A percentile compares a stretch with the other conserved stretches of the same genome.
phyloP scores from a whole-genome alignment of 2,329 filamentous ascomycete species.

The Penicillium sp. region DNA sequence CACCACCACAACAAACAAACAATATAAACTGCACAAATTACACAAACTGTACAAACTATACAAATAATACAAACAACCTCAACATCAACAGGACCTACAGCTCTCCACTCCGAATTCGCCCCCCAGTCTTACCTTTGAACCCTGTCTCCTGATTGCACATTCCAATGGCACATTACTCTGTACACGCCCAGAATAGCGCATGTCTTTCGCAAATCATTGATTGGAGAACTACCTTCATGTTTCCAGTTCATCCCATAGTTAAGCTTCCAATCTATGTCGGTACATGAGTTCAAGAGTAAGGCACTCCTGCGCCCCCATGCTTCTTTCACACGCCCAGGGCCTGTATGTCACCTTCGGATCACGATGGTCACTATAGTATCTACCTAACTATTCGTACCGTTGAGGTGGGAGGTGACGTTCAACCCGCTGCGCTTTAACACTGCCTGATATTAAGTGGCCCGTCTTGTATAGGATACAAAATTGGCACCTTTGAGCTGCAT shows the following conservation, averaged over 20 bases:
- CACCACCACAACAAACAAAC: slow-evolving; percentile 1
- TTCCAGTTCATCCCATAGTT: background rate
- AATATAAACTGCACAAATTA: background rate
- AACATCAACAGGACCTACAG: background rate
- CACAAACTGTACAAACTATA: background rate
- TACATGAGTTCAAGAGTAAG: background rate
- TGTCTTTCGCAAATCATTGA: background rate
- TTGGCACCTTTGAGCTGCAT: background rate
- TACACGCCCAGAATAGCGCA: background rate
- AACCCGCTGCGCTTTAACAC: background rate
- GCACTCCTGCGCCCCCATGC: background rate
- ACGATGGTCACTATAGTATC: no score
- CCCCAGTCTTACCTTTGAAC: background rate
- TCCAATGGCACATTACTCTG: background rate
- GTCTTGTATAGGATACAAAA: background rate
- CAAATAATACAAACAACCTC: background rate
- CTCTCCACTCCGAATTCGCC: background rate
- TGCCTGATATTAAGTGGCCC: background rate
- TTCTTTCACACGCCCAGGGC: background rate
- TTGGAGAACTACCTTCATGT: background rate
- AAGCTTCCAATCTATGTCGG: background rate
- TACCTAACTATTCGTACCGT: background rate
- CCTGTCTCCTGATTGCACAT: background rate
- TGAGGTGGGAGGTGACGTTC: background rate
- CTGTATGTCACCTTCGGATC: background rate